Conservation (phyloP, 2,329 filamentous ascomycete species). For the Sordariomycetes sp. region DNA sequence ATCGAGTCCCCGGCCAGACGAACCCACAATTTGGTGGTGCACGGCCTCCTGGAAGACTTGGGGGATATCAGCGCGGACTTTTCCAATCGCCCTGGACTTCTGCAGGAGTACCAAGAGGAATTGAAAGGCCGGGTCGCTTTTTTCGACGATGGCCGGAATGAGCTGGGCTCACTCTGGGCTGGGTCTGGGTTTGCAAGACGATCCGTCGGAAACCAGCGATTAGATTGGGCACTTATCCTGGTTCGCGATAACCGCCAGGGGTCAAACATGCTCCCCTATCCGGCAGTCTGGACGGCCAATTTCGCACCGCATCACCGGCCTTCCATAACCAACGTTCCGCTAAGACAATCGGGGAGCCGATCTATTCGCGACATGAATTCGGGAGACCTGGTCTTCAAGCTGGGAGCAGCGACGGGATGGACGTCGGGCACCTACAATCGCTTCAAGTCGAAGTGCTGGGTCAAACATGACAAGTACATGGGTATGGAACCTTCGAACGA, state of each 20-base stretch:
- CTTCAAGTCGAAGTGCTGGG: not conserved
- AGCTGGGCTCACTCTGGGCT: no score
- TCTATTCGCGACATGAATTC: not conserved
- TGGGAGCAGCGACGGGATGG: not conserved
- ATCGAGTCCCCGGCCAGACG: not conserved
- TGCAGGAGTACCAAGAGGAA: not conserved
- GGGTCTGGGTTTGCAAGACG: no score
- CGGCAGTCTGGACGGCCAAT: no score
- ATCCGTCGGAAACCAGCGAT: no score
- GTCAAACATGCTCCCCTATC: no score
- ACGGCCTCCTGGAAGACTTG: not conserved
- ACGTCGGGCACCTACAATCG: not conserved
- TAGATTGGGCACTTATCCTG: no score
- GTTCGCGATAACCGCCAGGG: no score
- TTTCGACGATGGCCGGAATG: no score
- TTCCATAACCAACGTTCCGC: not conserved
- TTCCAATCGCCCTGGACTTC: not conserved
- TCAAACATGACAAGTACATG: not conserved
- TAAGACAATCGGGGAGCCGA: not conserved
- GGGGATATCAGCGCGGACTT: not conserved
- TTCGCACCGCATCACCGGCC: not conserved
- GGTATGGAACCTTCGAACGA: not conserved
- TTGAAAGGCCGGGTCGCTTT: not conserved
- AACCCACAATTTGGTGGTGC: not conserved
- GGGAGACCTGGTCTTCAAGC: not conserved